Base-by-base conservation (phyloP, 2,329 filamentous ascomycete species). In the Alternaria angustiovoidea region DNA sequence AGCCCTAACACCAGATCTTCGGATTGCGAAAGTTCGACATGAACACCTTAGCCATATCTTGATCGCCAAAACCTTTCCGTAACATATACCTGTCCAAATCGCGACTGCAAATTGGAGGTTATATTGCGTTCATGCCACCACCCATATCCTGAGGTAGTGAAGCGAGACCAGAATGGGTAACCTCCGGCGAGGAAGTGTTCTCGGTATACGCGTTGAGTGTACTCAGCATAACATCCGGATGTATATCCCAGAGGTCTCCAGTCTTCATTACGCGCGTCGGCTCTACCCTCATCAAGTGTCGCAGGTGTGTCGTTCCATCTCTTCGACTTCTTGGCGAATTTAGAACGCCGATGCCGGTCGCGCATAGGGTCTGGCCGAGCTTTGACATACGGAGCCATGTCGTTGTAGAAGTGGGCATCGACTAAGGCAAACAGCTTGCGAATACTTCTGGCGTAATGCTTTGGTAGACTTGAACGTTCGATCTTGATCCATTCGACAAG, bases 401-500 rank as follows among this genome's bases (percentile, higher is more conserved):
- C 52, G n/a, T 47, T 28, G 52, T 47, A 7, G 12, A 48, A 55
- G 20, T 48, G 6, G 5, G 12, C 16, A 14, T 51, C 20, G 11
- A 56, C 38, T 0, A 12, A 34, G 44, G 46, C 54, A 43, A 56
- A 56, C 14, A 56, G 18, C 3, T 3, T 16, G 38, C 11, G 44
- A n/a, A 56, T 56, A 12, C 46, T 26, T 9, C 3, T 14, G 4
- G 28, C 14, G 38, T 51, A 36, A 28, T 42, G 24, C 14, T 49
- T 18, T 3, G 54, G 36, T 24, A 56, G 28, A 11, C 20, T 51
- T 26, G 36, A 11, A 11, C 30, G 22, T 51, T 56, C 36, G 46
- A 56, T n/a, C n/a, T 32, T 43, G 34, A 56, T 56, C 44, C 46
- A 51, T 56, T 51, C 46, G 12, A 38, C 54, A 14, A 51, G 3